Evolutionary conservation across 2,329 filamentous ascomycete genomes (phyloP), one percentile per base, ranked within the genome.

Genomic region (Colletotrichum noveboracense): DNA sequence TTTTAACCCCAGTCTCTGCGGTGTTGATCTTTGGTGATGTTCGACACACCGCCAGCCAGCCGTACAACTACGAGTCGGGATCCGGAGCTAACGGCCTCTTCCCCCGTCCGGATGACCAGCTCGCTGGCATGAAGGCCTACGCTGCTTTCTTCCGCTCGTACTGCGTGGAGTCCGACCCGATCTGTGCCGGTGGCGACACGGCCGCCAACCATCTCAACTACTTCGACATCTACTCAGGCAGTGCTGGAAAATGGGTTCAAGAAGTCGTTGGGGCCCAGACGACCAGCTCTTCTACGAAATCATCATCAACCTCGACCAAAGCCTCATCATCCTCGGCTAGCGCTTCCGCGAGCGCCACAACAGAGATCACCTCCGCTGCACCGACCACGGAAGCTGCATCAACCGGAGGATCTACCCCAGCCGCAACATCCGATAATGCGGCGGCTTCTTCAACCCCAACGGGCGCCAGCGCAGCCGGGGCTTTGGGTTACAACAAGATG

Each of bases 141-240:
- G 71, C 78, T 14, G 66, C 70, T 34, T 70, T 80, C 10, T 70
- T 83, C 9, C 83, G 81, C 65, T 81, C 81, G 16, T 86, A 85
- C 79, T 86, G 85, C 73, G 79, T 80, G 36, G 75, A 77, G 5
- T 81, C 81, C 12, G 86, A 87, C 69, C 84, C 85, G 3, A 82
- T 86, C 70, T 87, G 86, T 76, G 85, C 85, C 14, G 80, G 80
- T 18, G 84, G 84, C 9, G 77, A 83, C 28, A 79, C 78, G 5
- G 79, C 81, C 4, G 80, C 80, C 10, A 80, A 80, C 10, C 85
- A 86, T 69, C 79, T 83, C 12, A 84, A 84, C 77, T 86, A 86
- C 71, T 76, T 76, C 48, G 71, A 76, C 24, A 34, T 76, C 3
- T 76, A 74, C 32, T 74, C 70, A 9, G 24, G 21, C 16, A 66